phyloP scores from a whole-genome alignment of 225 moss, liverwort and hornwort species.

The Straminergon stramineum region DNA sequence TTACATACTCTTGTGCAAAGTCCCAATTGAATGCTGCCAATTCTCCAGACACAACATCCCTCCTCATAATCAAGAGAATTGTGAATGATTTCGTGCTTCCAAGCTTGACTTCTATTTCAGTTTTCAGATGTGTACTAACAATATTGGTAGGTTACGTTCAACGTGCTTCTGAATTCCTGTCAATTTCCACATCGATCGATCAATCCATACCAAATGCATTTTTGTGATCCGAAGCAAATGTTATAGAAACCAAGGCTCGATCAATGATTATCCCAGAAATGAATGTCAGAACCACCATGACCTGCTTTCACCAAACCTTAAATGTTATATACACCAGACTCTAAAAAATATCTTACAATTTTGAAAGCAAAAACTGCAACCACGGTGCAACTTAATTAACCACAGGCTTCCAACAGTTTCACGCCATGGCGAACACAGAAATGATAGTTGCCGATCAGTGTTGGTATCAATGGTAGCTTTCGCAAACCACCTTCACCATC shows the following conservation, averaged over 20 bases:
- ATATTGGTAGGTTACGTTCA: too few species aligned
- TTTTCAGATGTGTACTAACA: not conserved
- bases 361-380: not conserved
- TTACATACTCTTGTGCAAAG: not conserved
- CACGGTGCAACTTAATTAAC: not conserved
- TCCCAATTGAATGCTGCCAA: not conserved
- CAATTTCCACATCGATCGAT: not conserved
- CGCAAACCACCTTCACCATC: too few species aligned
- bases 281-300: not conserved
- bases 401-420: not conserved
- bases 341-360: not conserved
- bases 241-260: not conserved
- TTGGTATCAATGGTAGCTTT: too few species aligned
- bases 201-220: not conserved
- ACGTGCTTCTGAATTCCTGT: not conserved
- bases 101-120: not conserved
- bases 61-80: too few species aligned
- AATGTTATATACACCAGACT: not conserved
- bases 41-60: not conserved
- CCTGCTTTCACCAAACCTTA: not conserved
- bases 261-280: not conserved
- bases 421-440: too few species aligned
- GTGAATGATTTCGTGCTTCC: not conserved
- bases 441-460: too few species aligned
- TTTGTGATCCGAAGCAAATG: not conserved